phyloP scores from a whole-genome alignment of 305 asterid genomes.

The Solanum hybrid region DNA sequence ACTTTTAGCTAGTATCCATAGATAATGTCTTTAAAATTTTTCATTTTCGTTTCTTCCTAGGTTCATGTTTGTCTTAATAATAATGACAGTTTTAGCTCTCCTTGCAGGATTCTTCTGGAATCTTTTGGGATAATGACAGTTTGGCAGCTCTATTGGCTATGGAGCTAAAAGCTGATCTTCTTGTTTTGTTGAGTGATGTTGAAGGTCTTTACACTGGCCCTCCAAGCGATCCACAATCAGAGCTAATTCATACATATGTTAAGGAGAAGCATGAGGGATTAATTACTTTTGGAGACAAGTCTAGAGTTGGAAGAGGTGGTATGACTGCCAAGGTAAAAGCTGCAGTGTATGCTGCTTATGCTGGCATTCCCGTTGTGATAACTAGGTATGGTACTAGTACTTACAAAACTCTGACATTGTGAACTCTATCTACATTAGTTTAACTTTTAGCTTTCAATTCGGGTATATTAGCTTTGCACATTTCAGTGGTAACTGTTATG shows the following conservation, averaged over 20 bases:
- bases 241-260: constrained; percentile 74
- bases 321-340: constrained; percentile 99
- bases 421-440: neutral
- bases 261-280: constrained; percentile 71
- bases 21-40: neutral
- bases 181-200: constrained; percentile 90
- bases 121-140: constrained; percentile 99
- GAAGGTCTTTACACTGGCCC: constrained; percentile 99
- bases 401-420: neutral
- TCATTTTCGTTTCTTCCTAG: neutral
- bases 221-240: constrained; percentile 81
- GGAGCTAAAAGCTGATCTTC: constrained; percentile 96
- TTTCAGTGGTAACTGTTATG: neutral
- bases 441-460: neutral
- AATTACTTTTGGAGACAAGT: constrained; percentile 95
- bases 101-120: constrained; percentile 85
- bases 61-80: constrained; percentile 10
- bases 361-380: constrained; percentile 92
- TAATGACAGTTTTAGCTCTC: constrained; percentile 9
- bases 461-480: neutral
- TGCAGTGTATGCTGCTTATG: constrained; percentile 89
- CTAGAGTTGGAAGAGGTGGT: constrained; percentile 98
- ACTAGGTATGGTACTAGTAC: constrained; percentile 48
- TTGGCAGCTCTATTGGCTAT: constrained; percentile 87
- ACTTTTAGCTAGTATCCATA: neutral